These are phyloP conservation scores for Cutaneotrichosporon mucoides DNA, from an alignment of 1,284 basidiomycete species.

Conservation along the genomic window DNA sequence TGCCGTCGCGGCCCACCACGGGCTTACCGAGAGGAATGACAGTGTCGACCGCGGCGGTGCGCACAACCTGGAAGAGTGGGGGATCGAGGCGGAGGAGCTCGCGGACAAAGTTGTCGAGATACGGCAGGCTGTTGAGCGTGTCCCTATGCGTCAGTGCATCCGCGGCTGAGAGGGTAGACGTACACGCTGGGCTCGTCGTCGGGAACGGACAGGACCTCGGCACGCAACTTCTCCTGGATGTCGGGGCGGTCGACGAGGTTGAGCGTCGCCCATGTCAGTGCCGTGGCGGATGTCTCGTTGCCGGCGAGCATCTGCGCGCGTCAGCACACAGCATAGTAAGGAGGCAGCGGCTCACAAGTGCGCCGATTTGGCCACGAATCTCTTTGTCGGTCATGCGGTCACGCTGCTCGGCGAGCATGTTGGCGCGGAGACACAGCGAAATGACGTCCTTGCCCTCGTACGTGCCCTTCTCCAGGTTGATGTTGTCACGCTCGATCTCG, in stretches of 20 bases:
- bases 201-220: slow-evolving; percentile 51
- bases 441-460: slow-evolving; percentile 53
- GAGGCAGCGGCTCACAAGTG: slow-evolving; percentile 54
- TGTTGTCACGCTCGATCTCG: slow-evolving; percentile 24
- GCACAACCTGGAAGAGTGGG: slow-evolving; percentile 64
- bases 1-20: slow-evolving; percentile 45
- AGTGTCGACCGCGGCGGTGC: slow-evolving; percentile 56
- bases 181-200: slow-evolving; percentile 44
- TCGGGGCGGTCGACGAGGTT: slow-evolving; percentile 57
- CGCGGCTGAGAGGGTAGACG: background rate
- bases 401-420: slow-evolving; percentile 54
- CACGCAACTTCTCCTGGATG: slow-evolving; percentile 59
- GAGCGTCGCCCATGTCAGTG: slow-evolving; percentile 69
- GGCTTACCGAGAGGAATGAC: slow-evolving; percentile 59
- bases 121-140: slow-evolving; percentile 52
- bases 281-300: slow-evolving; percentile 71
- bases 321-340: background rate
- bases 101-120: slow-evolving; percentile 62
- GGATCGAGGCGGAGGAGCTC: slow-evolving; percentile 65
- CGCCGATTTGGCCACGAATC: slow-evolving; percentile 69
- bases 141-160: slow-evolving; percentile 38
- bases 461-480: slow-evolving; percentile 41
- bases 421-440: slow-evolving; percentile 56
- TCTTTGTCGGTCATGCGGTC: slow-evolving; percentile 63
- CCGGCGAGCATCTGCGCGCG: slow-evolving; percentile 52